Evolutionary conservation across 768 basidiomycete species (phyloP).

Genomic region (Trametes elegans): DNA sequence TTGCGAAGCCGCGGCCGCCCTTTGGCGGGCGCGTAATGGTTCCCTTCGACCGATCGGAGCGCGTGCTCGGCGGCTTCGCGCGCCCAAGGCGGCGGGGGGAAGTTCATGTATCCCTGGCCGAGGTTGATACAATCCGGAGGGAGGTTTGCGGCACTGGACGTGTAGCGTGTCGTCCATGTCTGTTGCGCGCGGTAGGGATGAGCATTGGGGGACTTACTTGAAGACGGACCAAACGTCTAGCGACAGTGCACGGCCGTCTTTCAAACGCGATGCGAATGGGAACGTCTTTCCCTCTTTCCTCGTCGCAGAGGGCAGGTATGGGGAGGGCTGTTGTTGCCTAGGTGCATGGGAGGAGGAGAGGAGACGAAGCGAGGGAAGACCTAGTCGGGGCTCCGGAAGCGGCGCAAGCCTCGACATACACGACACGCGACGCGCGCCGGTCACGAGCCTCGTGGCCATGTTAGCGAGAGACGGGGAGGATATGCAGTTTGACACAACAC

Average conservation of each 20-base stretch:
- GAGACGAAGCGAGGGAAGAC: neutral
- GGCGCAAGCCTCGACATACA: neutral
- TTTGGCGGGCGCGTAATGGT: constrained; percentile 89
- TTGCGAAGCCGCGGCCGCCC: constrained; percentile 86
- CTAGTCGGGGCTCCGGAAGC: neutral
- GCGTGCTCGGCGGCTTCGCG: constrained; percentile 69
- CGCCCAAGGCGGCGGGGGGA: constrained; percentile 78
- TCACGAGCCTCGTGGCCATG: neutral
- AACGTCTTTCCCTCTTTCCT: neutral
- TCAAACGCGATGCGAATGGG: constrained; percentile 67
- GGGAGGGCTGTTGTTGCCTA: neutral
- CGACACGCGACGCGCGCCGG: neutral
- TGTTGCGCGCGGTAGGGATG: too few species aligned
- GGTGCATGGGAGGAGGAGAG: neutral
- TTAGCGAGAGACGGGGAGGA: too few species aligned
- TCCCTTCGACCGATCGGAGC: constrained; percentile 54
- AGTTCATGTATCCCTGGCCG: constrained; percentile 90
- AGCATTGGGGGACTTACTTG: constrained; percentile 47
- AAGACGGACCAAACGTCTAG: constrained; percentile 90
- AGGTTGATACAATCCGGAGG: constrained; percentile 92
- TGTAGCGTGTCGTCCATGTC: too few species aligned
- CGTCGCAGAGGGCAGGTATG: neutral
- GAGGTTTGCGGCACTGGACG: constrained; percentile 81
- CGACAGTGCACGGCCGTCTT: constrained; percentile 72
- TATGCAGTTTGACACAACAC: too few species aligned